phyloP scores from a whole-genome alignment of 2,329 filamentous ascomycete genomes.

The Scedosporium boydii region DNA sequence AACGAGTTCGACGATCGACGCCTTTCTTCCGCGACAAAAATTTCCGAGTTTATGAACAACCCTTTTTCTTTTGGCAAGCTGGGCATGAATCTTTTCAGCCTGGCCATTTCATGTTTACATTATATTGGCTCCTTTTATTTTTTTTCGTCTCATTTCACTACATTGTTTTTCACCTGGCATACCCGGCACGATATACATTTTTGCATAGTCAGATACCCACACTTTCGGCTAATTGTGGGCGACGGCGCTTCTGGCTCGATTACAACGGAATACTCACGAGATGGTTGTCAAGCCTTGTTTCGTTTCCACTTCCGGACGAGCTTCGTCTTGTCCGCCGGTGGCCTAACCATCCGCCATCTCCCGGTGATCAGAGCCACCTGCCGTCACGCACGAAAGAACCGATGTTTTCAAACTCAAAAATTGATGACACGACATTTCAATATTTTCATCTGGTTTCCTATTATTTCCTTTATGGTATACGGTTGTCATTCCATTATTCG shows the following conservation, averaged over 20 bases:
- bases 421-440: not conserved
- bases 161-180: slow-evolving; percentile 2
- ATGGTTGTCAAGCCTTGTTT: not conserved
- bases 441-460: not conserved
- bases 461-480: not conserved
- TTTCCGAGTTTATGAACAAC: not conserved
- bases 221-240: not conserved
- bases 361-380: not conserved
- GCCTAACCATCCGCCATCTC: not conserved
- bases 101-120: not conserved
- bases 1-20: slow-evolving; percentile 10
- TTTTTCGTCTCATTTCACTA: not conserved
- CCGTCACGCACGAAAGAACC: not conserved
- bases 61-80: not conserved
- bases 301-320: not conserved
- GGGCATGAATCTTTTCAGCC: not conserved
- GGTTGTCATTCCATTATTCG: slow-evolving; percentile 4
- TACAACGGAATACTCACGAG: not conserved
- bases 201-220: slow-evolving; percentile 8
- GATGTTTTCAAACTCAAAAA: not conserved
- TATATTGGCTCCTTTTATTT: not conserved
- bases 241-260: not conserved
- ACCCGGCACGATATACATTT: slow-evolving; percentile 4
- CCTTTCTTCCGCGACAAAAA: not conserved
- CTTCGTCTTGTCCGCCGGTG: not conserved